phyloP scores from a whole-genome alignment of 768 basidiomycete genomes.

The Agaricus sinodeliciosus region DNA sequence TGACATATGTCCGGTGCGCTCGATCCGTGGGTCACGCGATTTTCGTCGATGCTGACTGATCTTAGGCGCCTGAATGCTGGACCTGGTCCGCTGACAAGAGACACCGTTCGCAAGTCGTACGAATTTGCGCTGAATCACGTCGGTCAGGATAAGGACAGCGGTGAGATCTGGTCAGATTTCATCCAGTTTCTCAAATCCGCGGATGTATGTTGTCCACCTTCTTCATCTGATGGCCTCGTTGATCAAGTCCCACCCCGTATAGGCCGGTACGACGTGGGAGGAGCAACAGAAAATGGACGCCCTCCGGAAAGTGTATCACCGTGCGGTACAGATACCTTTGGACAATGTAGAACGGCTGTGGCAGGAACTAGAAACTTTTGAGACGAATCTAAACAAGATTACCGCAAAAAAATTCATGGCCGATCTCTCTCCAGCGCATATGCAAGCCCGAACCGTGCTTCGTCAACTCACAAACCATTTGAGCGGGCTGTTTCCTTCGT shows the following conservation, averaged over 20 bases:
- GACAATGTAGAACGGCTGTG: slow-evolving; percentile 90
- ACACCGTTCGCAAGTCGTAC: slow-evolving; percentile 80
- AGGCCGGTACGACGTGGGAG: slow-evolving; percentile 86
- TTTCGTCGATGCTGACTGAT: slow-evolving; percentile 11
- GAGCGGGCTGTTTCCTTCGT: slow-evolving; percentile 42
- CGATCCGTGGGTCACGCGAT: slow-evolving; percentile 13
- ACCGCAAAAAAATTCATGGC: slow-evolving; percentile 96
- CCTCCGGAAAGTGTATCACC: slow-evolving; percentile 86
- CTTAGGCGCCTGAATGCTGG: slow-evolving; percentile 61
- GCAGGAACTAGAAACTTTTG: slow-evolving; percentile 91
- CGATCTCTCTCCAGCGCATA: slow-evolving; percentile 88
- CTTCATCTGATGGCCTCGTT: background rate
- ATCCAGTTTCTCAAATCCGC: slow-evolving; percentile 81
- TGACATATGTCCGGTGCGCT: slow-evolving; percentile 85
- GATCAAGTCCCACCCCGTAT: slow-evolving; percentile 7
- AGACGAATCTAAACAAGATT: slow-evolving; percentile 81
- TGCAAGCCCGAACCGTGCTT: slow-evolving; percentile 89
- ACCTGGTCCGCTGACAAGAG: slow-evolving; percentile 48
- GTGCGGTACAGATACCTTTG: slow-evolving; percentile 90
- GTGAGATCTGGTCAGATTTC: slow-evolving; percentile 91
- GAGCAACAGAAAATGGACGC: slow-evolving; percentile 93
- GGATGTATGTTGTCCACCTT: slow-evolving; percentile 44
- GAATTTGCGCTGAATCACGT: slow-evolving; percentile 88
- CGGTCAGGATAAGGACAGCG: slow-evolving; percentile 88
- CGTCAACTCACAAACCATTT: slow-evolving; percentile 74